These are phyloP conservation scores for Tetrapisispora nanseiensis DNA, from an alignment of 805 yeast species.

Conservation along the genomic window DNA sequence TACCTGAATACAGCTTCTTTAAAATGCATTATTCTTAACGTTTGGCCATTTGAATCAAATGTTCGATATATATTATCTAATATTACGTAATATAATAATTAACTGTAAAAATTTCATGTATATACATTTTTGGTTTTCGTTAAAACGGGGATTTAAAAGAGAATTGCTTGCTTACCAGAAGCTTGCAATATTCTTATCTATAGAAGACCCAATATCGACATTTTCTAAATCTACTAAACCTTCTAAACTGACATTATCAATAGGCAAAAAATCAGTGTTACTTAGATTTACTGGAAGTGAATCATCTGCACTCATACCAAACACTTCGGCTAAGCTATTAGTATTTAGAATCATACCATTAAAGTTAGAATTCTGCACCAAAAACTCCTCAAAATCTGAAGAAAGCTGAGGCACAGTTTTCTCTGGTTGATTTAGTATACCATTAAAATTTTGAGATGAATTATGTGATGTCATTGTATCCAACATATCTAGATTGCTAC, in stretches of 20 bases:
- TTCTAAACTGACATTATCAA: conserved; percentile 18
- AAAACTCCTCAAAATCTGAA: conserved; percentile 27
- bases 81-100: too few species aligned
- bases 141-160: too few species aligned
- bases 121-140: too few species aligned
- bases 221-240: conserved; percentile 14
- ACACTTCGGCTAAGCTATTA: conserved; percentile 23
- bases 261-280: conserved; percentile 17
- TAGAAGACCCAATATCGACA: conserved; percentile 8
- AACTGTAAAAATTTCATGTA: too few species aligned
- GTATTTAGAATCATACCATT: conserved; percentile 26
- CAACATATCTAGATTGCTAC: not conserved
- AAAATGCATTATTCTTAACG: not conserved
- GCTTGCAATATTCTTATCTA: not conserved
- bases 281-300: conserved; percentile 10
- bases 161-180: not conserved
- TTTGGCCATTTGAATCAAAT: too few species aligned
- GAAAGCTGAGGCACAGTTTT: not conserved
- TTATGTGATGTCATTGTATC: not conserved
- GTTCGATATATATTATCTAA: too few species aligned
- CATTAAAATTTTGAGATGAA: not conserved
- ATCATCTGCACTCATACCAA: conserved; percentile 8
- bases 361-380: conserved; percentile 24
- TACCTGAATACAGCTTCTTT: not conserved
- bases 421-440: not conserved